These are phyloP conservation scores for Skeletonema marinoi DNA, from an alignment of 108 stramenopile species.

Conservation along the genomic window DNA sequence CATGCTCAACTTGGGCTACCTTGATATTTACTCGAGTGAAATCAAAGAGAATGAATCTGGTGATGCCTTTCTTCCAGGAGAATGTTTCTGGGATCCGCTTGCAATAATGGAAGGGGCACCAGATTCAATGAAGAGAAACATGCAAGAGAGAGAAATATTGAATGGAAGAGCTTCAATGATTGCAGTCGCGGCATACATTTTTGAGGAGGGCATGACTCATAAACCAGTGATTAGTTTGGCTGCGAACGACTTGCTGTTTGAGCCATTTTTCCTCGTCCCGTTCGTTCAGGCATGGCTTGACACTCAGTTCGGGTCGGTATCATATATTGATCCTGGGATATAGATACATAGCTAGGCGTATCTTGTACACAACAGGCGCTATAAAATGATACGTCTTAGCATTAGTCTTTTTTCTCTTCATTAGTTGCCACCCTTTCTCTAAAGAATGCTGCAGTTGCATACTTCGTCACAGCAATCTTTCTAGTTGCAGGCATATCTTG, in stretches of 20 bases:
- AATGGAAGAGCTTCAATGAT: constrained; percentile 96
- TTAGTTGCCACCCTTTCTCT: constrained; percentile 10
- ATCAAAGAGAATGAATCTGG: constrained; percentile 80
- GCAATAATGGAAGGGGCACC: constrained; percentile 77
- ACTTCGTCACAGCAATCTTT: constrained; percentile 18
- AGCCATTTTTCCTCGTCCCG: constrained; percentile 78
- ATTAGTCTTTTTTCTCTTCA: constrained; percentile 5
- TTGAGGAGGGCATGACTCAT: constrained; percentile 82
- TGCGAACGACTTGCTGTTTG: constrained; percentile 75
- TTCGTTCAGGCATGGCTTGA: constrained; percentile 81
- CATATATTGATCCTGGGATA: constrained; percentile 14
- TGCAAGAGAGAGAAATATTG: constrained; percentile 90
- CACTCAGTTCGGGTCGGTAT: constrained; percentile 39
- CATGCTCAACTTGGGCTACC: constrained; percentile 84
- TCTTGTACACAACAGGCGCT: not conserved
- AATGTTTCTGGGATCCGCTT: constrained; percentile 93
- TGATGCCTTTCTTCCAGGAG: constrained; percentile 85
- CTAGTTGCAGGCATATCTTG: constrained; percentile 76
- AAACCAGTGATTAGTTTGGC: constrained; percentile 61
- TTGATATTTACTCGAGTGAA: constrained; percentile 77
- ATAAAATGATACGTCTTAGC: not conserved
- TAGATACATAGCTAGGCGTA: not conserved
- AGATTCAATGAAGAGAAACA: constrained; percentile 79
- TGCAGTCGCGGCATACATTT: constrained; percentile 79
- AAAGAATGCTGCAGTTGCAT: constrained; percentile 38